Evolutionary conservation across 148 eudicot species (phyloP).

Genomic region (Rhododendron mucronatum): DNA sequence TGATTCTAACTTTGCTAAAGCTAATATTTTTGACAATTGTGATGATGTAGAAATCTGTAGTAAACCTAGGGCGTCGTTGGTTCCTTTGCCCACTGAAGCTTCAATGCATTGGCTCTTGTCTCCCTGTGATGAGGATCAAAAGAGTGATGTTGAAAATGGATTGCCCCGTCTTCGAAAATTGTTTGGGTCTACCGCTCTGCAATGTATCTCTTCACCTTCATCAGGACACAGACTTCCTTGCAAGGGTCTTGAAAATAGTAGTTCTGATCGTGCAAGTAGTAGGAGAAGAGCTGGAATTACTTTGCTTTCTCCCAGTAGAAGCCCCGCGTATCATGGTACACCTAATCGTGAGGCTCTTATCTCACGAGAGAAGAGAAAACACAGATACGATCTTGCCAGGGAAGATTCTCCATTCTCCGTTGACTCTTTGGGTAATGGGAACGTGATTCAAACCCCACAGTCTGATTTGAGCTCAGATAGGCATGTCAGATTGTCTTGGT

Average conservation of each 20-base stretch:
- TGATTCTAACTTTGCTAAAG: slow-evolving; percentile 27
- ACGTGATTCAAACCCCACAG: slow-evolving; percentile 62
- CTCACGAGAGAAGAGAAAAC: slow-evolving; percentile 19
- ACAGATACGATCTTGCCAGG: slow-evolving; percentile 12
- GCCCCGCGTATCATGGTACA: slow-evolving; percentile 19
- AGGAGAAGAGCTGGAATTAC: slow-evolving; percentile 17
- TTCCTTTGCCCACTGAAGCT: slow-evolving; percentile 62
- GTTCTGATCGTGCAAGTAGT: slow-evolving; percentile 17
- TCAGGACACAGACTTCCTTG: slow-evolving; percentile 33
- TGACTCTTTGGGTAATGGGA: slow-evolving; percentile 41
- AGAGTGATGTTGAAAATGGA: slow-evolving; percentile 11
- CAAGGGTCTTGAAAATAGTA: slow-evolving; percentile 18
- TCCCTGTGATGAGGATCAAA: slow-evolving; percentile 38
- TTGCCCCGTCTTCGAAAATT: slow-evolving; percentile 2
- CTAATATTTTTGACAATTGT: slow-evolving; percentile 17
- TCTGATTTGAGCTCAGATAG: slow-evolving; percentile 47
- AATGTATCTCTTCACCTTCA: slow-evolving; percentile 28
- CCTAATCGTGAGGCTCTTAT: slow-evolving; percentile 16
- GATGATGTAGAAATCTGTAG: slow-evolving; percentile 8
- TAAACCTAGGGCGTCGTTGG: slow-evolving; percentile 27
- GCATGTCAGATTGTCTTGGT: slow-evolving; percentile 19
- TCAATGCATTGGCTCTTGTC: slow-evolving; percentile 62
- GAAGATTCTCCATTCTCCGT: slow-evolving; percentile 32
- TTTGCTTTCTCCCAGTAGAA: slow-evolving; percentile 21
- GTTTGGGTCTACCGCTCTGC: slow-evolving; percentile 6